Base-by-base conservation (phyloP, 2,329 filamentous ascomycete species). In the Aspergillus uvarum region DNA sequence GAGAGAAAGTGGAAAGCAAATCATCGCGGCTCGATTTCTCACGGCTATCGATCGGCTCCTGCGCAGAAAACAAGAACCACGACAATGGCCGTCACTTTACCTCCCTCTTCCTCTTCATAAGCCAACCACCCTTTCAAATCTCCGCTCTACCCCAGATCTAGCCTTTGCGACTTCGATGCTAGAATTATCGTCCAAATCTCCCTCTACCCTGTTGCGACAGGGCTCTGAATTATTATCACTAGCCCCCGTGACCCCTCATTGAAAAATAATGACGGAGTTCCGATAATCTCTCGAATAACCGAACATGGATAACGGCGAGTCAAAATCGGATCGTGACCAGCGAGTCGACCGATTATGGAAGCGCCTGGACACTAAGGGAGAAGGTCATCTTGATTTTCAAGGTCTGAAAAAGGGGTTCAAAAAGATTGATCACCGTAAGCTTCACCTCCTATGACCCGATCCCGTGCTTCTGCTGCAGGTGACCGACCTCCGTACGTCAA, bases 391-490 rank as follows among this genome's bases (percentile, higher is more conserved):
- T 69, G 93, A 98, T 77, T 81, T 96, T 65, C 87, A 89, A 74
- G 92, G 87, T 32, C 80, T 99, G 68, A 89, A 93, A 79, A 91
- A 87, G 78, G 95, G 94, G 4, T 79, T 99, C 72, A 87, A 83
- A 74, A 90, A 88, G 77, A 92, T 98, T 71, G 93, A 98, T 76
- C 95, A 99, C 76, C 95, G 92, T 96, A 79, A 79, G 88, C 74
- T 64, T 60, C 51, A 58, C 54, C 26, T 29, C 26, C 26, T 58
- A 50, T 64, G 63, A 64, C 55, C 60, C 51, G 47, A 32, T 68
- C 60, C 55, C 62, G 63, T 70, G 67, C 61, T 54, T 60, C 50
- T 49, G 54, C 59, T 58, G 65, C 62, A 63, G 58, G 63, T 64
- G 64, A 67, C 67, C 69, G 62, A 69, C 66, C 58, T 61, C 54